Conservation (phyloP, 2,329 filamentous ascomycete species). For the Fusarium sp. region DNA sequence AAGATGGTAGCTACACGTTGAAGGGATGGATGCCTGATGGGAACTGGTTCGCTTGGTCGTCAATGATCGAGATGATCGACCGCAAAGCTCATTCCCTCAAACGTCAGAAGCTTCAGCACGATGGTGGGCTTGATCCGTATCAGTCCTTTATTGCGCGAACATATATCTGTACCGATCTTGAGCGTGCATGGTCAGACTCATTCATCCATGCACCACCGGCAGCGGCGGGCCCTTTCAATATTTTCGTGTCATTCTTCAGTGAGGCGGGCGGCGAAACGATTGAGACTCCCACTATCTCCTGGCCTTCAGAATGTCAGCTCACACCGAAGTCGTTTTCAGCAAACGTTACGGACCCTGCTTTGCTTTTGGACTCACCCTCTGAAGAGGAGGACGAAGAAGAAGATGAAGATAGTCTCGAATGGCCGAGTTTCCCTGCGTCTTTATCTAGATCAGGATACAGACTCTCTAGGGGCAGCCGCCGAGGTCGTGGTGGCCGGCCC, state of each 20-base stretch:
- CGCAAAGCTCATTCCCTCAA: conserved; percentile 37
- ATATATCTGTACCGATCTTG: conserved; percentile 59
- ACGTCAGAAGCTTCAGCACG: conserved; percentile 20
- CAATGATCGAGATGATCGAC: conserved; percentile 48
- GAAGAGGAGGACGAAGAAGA: conserved; percentile 41
- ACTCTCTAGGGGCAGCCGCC: neutral
- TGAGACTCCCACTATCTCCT: conserved; percentile 28
- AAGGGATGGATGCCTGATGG: conserved; percentile 59
- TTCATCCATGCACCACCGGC: conserved; percentile 42
- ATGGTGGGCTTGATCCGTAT: conserved; percentile 21
- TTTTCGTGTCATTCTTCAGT: conserved; percentile 48
- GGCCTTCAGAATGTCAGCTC: conserved; percentile 47
- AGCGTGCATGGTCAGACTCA: conserved; percentile 53
- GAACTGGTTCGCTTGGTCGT: conserved; percentile 52
- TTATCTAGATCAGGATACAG: neutral
- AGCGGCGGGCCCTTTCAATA: conserved; percentile 50
- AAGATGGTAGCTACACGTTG: conserved; percentile 56
- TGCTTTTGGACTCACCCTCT: conserved; percentile 20
- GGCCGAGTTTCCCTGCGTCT: conserved; percentile 29
- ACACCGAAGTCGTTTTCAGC: conserved; percentile 32
- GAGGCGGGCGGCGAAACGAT: conserved; percentile 11
- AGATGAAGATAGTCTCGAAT: conserved; percentile 32
- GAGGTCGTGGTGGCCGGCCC: conserved; percentile 7
- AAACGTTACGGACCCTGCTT: conserved; percentile 12
- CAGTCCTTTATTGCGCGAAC: conserved; percentile 47